Evolutionary conservation across 805 yeast genomes (phyloP), one percentile per base, ranked within the genome.

Genomic region (Barnettozyma pratensis): DNA sequence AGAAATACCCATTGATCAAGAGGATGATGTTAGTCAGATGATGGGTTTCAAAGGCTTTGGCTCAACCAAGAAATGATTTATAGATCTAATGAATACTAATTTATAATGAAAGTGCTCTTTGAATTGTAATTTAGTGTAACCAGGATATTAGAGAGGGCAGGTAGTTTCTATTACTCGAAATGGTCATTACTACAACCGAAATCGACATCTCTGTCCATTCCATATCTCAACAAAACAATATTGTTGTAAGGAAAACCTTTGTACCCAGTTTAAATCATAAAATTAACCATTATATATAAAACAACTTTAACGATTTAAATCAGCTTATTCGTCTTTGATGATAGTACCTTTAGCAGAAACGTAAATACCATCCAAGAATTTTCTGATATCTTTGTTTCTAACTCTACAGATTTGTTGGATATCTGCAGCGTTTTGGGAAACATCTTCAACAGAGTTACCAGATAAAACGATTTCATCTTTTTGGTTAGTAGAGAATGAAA

Each of bases 381-480:
- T 92, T 80, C 99, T 88, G 91, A 94, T 92, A 94, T 92, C 99
- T 92, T 94, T 94, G 94, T 92, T 92, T 83, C 96, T 87, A 72
- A 90, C 98, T 75, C 95, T 84, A 83, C 97, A 90, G 75, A 82
- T 82, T 81, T 92, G 98, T 79, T 92, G 97, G 68, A 94, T 81
- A 72, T 90, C 97, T 68, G 99, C 99, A 75, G 96, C 94, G 70
- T 90, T 87, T 80, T 92, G 99, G 60, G 98, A 94, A 64, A 92
- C 99, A 69, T 83, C 87, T 79, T 92, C 97, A 65, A 89, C 80
- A 56, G 97, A 92, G 92, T 89, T 91, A 78, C 99, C 99, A 60
- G 81, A 71, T 66, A 94, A 79, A 62, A 87, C 74, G 66, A 94
- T 80, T 82, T 94, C 99, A 74, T 94, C 99, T 85, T 94, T 94